Conservation (phyloP, 768 basidiomycete genomes). For the Pleurotus eryngii region DNA sequence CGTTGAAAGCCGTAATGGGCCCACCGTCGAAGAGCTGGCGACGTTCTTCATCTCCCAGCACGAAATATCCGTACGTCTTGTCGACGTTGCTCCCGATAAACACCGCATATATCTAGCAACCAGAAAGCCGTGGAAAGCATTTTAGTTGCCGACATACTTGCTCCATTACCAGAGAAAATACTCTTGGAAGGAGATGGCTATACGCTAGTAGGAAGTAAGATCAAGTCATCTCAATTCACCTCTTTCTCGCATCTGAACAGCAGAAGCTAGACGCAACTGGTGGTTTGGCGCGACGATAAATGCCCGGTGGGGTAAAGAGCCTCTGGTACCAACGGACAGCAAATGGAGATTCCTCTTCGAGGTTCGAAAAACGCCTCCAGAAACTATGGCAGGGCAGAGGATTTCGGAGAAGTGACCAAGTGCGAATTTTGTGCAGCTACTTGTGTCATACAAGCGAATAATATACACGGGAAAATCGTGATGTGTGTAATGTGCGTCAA, state of each 20-base stretch:
- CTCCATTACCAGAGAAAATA: conserved; percentile 24
- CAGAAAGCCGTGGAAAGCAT: conserved; percentile 33
- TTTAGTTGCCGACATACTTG: conserved; percentile 26
- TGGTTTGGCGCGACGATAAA: neutral
- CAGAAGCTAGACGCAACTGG: neutral
- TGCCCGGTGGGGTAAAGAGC: neutral
- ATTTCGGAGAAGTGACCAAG: neutral
- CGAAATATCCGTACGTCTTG: conserved; percentile 32
- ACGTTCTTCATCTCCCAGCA: conserved; percentile 27
- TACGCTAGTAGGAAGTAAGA: conserved; percentile 26
- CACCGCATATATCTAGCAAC: neutral
- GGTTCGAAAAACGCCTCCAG: neutral
- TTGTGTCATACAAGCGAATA: neutral
- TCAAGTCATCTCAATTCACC: neutral
- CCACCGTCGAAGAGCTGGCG: conserved; percentile 21
- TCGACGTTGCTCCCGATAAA: neutral
- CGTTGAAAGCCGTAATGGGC: conserved; percentile 9
- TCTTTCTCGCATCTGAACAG: neutral
- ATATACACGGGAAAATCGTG: neutral
- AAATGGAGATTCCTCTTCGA: conserved; percentile 6
- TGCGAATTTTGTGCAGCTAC: neutral
- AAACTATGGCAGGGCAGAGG: neutral
- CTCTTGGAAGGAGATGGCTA: conserved; percentile 28
- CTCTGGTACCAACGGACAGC: neutral
- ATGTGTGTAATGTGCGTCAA: neutral